These are phyloP conservation scores for Amniculicola lignicola DNA, from an alignment of 495 filamentous ascomycete genomes.

Conservation along the genomic window DNA sequence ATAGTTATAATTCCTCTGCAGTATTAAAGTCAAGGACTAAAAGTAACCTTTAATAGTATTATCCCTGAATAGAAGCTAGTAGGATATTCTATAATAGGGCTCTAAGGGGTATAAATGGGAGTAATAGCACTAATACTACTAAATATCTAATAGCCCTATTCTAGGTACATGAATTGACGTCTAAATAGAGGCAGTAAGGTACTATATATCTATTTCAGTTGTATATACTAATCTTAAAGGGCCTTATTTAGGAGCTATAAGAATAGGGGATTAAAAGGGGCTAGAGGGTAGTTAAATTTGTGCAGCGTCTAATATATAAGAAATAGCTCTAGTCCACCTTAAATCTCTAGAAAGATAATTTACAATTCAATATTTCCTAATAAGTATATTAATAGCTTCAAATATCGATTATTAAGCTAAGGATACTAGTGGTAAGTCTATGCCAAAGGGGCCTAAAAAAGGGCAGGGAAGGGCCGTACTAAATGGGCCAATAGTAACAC, in stretches of 20 bases:
- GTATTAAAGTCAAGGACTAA: neutral
- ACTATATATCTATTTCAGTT: conserved; percentile 1
- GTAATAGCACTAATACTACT: neutral
- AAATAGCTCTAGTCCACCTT: conserved; percentile 5
- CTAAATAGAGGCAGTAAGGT: neutral
- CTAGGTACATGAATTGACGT: neutral
- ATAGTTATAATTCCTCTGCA: neutral
- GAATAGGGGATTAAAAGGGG: conserved; percentile 1
- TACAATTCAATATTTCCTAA: conserved; percentile 4
- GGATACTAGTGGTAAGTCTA: neutral
- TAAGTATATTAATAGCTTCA: conserved; percentile 6
- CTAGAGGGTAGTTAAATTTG: neutral
- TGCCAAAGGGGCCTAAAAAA: conserved; percentile 1
- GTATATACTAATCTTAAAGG: neutral
- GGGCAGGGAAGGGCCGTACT: neutral
- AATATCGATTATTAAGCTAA: neutral
- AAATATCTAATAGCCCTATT: neutral
- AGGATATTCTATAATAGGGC: neutral
- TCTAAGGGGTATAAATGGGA: too few species aligned
- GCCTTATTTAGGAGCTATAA: neutral
- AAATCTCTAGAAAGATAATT: conserved; percentile 4
- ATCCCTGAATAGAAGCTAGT: neutral
- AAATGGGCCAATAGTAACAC: neutral
- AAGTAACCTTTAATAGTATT: neutral
- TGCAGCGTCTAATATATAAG: conserved; percentile 7